A percentile compares a stretch with the other conserved stretches of the same genome.
phyloP scores from a whole-genome alignment of 2,329 filamentous ascomycete species.

The Colletotrichum sp. region DNA sequence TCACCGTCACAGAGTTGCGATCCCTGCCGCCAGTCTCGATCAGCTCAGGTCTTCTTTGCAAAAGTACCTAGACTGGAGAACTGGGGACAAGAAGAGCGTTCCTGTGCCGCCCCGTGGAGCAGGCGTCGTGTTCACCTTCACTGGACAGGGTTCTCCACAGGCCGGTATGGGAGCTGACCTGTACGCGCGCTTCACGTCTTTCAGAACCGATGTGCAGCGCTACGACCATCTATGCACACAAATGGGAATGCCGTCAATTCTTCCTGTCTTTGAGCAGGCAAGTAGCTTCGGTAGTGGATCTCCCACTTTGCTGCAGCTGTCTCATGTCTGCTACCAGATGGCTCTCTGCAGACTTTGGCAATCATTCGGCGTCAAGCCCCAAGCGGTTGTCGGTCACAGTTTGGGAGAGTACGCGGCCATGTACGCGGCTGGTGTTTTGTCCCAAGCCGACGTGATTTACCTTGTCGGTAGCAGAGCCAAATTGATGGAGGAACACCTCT shows the following conservation, averaged over 20 bases:
- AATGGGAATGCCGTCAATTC: conserved; percentile 61
- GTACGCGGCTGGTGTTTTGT: conserved; percentile 72
- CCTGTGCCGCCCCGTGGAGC: conserved; percentile 46
- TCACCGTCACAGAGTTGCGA: conserved; percentile 41
- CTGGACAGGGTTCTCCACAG: conserved; percentile 60
- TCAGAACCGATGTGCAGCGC: conserved; percentile 58
- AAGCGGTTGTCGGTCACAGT: conserved; percentile 65
- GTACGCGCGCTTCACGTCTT: conserved; percentile 49
- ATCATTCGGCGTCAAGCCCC: conserved; percentile 59
- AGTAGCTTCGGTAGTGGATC: neutral
- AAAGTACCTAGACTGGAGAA: conserved; percentile 34
- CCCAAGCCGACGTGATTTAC: conserved; percentile 72
- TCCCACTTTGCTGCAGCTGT: conserved; percentile 54
- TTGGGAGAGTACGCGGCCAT: conserved; percentile 78
- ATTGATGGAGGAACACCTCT: conserved; percentile 68
- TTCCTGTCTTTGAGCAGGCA: conserved; percentile 51
- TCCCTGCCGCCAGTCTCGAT: conserved; percentile 44
- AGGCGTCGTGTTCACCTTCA: conserved; percentile 58
- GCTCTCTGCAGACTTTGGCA: conserved; percentile 60
- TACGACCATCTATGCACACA: conserved; percentile 56
- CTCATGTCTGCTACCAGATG: conserved; percentile 59
- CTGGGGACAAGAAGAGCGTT: conserved; percentile 40
- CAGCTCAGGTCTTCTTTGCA: neutral
- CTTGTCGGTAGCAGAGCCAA: conserved; percentile 72
- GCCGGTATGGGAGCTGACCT: conserved; percentile 54